These are phyloP conservation scores for Penstemon eatonii DNA, from an alignment of 257 asterid genomes.

Conservation along the genomic window DNA sequence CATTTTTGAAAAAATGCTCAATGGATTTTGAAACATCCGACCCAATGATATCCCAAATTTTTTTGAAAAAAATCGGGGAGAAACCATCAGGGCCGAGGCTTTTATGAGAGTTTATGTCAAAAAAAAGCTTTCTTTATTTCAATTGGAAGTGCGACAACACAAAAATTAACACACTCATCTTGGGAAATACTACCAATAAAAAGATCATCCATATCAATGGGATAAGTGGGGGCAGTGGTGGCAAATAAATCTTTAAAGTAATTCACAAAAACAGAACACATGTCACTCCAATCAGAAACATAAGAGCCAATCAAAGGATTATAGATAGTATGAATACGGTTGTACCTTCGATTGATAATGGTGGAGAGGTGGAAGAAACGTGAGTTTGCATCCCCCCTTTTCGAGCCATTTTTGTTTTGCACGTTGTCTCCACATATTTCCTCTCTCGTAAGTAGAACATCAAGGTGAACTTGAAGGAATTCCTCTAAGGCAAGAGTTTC, in stretches of 20 bases:
- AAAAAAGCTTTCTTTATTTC: too few relatives aligned
- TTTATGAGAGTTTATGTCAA: neutral
- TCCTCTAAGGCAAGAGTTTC: neutral
- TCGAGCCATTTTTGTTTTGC: neutral
- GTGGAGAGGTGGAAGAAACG: neutral
- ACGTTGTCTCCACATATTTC: neutral
- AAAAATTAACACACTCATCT: too few relatives aligned
- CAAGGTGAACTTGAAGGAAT: neutral
- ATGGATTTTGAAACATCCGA: neutral
- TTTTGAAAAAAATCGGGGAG: neutral
- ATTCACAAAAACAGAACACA: neutral
- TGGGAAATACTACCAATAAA: neutral
- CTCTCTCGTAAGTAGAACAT: neutral
- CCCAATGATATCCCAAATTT: neutral
- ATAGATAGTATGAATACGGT: neutral
- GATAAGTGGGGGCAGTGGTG: neutral
- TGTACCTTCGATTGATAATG: neutral
- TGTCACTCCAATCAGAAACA: neutral
- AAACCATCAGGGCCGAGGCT: neutral
- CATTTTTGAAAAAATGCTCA: neutral
- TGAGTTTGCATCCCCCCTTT: neutral
- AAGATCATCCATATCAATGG: neutral
- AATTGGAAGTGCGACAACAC: neutral
- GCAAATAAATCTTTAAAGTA: neutral
- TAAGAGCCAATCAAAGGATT: neutral